Percentiles rank a stretch among this genome's conserved stretches.
These are phyloP conservation scores for Luffa acutangula DNA, from an alignment of 306 rosid genomes.

Conservation along the genomic window DNA sequence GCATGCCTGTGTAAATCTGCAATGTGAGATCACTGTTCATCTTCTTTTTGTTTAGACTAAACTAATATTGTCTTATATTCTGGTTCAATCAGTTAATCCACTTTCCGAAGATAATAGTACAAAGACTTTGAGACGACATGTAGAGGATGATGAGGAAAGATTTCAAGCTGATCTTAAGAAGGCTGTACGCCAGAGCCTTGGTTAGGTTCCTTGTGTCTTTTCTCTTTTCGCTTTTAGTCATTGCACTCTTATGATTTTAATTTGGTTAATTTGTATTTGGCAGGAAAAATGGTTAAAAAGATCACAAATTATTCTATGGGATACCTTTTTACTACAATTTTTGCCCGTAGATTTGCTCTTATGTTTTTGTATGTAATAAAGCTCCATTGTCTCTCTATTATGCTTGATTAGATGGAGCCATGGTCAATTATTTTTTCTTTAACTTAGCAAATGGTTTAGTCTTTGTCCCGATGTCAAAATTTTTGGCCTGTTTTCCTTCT, in stretches of 20 bases:
- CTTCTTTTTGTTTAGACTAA: not conserved
- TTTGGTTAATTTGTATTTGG: not conserved
- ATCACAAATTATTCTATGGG: not conserved
- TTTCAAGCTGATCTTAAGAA: slow-evolving; percentile 86
- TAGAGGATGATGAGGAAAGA: slow-evolving; percentile 81
- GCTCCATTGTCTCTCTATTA: slow-evolving; percentile 4
- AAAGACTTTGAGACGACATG: slow-evolving; percentile 33
- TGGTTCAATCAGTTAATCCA: slow-evolving; percentile 21
- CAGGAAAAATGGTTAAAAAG: not conserved
- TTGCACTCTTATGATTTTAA: not conserved
- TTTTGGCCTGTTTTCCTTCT: not conserved
- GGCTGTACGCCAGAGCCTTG: slow-evolving; percentile 91
- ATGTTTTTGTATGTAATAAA: not conserved
- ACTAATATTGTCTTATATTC: slow-evolving; percentile 4
- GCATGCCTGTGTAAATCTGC: not conserved
- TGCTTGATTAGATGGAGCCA: slow-evolving; percentile 2
- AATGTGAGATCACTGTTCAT: not conserved
- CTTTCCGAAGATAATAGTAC: slow-evolving; percentile 36
- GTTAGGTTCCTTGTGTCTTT: slow-evolving; percentile 27
- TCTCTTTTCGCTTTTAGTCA: not conserved
- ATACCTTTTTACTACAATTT: not conserved
- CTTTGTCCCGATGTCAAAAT: not conserved
- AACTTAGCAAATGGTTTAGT: not conserved
- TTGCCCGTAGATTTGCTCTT: not conserved
- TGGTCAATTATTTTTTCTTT: not conserved